Conservation (phyloP, 2,329 filamentous ascomycete genomes). For the Diaporthe citri region DNA sequence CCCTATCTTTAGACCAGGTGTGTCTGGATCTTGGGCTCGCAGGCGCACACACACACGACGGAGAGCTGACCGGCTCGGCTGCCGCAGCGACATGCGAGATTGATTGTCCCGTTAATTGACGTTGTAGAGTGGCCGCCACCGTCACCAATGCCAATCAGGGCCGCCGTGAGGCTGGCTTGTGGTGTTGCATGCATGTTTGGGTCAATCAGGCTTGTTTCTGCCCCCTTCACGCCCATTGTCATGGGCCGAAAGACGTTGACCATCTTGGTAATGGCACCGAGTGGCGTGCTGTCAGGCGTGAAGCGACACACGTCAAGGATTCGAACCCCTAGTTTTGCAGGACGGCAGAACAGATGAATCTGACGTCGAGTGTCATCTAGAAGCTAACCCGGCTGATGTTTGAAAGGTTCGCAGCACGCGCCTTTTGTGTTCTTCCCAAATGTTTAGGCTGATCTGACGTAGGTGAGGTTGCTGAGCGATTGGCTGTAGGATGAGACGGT, state of each 20-base stretch:
- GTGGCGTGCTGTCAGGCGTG: constrained; percentile 36
- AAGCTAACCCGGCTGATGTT: constrained; percentile 21
- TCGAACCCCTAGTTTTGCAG: constrained; percentile 35
- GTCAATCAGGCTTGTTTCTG: constrained; percentile 40
- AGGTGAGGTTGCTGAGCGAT: constrained; percentile 35
- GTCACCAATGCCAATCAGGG: background rate
- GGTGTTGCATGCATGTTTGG: constrained; percentile 38
- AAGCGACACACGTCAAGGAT: constrained; percentile 36
- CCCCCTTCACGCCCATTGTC: background rate
- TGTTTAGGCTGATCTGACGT: constrained; percentile 26
- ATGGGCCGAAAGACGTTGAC: background rate
- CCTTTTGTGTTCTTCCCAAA: constrained; percentile 34
- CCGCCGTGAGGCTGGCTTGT: background rate
- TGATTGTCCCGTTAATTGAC: background rate
- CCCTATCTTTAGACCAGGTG: constrained; percentile 24
- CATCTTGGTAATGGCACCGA: constrained; percentile 33
- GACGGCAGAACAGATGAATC: constrained; percentile 37
- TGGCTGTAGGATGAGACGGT: constrained; percentile 37
- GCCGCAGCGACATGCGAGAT: constrained; percentile 15
- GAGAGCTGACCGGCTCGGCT: constrained; percentile 7
- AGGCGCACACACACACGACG: background rate
- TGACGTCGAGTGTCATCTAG: constrained; percentile 39
- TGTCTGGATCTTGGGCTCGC: background rate
- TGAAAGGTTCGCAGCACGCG: constrained; percentile 33
- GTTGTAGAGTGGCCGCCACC: background rate